A percentile compares a stretch with the other conserved stretches of the same genome.
Conservation (phyloP, 78 protist species). For the Polysphondylium violaceum region DNA sequence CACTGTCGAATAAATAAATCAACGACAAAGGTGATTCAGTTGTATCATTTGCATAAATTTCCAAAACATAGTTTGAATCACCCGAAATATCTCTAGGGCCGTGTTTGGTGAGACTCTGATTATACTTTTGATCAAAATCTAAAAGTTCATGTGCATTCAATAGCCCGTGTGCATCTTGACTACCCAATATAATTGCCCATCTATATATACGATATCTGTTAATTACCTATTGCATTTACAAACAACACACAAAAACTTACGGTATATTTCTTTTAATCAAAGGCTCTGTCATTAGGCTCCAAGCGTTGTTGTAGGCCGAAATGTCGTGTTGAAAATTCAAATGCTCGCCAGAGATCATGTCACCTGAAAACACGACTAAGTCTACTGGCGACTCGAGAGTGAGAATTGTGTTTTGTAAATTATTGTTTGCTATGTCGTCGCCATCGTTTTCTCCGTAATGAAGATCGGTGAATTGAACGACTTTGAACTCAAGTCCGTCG, state of each 20-base stretch:
- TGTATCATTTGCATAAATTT: not conserved
- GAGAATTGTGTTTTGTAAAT: not conserved
- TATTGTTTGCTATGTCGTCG: no score
- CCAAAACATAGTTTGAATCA: constrained; percentile 15
- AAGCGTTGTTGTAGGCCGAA: not conserved
- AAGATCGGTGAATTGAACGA: constrained; percentile 73
- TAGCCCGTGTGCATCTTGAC: constrained; percentile 52
- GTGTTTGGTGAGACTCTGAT: not conserved
- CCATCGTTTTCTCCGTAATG: constrained; percentile 58
- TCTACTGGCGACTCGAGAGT: constrained; percentile 33
- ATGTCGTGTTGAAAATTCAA: not conserved
- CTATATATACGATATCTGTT: not conserved
- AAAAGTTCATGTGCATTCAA: not conserved
- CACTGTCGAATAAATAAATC: constrained; percentile 40
- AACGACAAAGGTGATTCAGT: not conserved
- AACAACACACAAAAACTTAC: no score
- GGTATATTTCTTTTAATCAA: constrained; percentile 30
- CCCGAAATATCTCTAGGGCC: constrained; percentile 19
- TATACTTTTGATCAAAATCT: constrained; percentile 1
- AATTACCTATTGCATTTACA: not conserved
- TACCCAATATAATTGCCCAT: constrained; percentile 73
- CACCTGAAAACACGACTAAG: constrained; percentile 53
- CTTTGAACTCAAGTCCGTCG: constrained; percentile 35
- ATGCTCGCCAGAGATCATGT: constrained; percentile 38
- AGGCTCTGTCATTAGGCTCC: constrained; percentile 31